A percentile compares a stretch with the other conserved stretches of the same genome.
These are phyloP conservation scores for Fusarium euwallaceae DNA, from an alignment of 2,329 filamentous ascomycete species.

Conservation along the genomic window DNA sequence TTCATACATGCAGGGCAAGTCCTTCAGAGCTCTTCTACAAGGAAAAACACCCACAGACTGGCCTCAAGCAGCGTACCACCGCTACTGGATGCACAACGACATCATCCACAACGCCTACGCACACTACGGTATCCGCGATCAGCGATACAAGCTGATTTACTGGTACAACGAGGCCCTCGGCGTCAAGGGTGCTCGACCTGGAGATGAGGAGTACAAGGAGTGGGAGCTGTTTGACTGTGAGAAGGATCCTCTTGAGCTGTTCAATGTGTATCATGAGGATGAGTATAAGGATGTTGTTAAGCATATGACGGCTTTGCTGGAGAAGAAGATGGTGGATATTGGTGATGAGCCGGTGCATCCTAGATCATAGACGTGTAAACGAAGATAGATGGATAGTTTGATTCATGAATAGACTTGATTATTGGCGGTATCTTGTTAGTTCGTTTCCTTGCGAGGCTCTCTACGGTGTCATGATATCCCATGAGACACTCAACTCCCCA, in stretches of 20 bases:
- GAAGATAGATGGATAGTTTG: not conserved
- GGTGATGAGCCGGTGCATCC: slow-evolving; percentile 59
- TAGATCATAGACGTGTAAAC: not conserved
- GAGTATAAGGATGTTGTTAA: slow-evolving; percentile 54
- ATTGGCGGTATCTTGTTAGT: not conserved
- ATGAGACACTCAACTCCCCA: not conserved
- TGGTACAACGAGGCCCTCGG: slow-evolving; percentile 67
- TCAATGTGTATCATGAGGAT: slow-evolving; percentile 59
- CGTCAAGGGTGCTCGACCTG: slow-evolving; percentile 58
- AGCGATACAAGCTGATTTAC: slow-evolving; percentile 67
- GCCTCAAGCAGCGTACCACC: slow-evolving; percentile 66
- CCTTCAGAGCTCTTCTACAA: slow-evolving; percentile 56
- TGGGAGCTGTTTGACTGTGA: slow-evolving; percentile 69
- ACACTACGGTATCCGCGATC: slow-evolving; percentile 65
- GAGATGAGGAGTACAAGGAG: slow-evolving; percentile 59
- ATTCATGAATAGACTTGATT: not conserved
- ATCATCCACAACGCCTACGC: slow-evolving; percentile 64
- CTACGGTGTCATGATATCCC: not conserved
- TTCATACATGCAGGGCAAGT: slow-evolving; percentile 65
- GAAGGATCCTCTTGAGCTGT: slow-evolving; percentile 62
- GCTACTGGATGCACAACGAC: slow-evolving; percentile 69
- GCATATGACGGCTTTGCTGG: slow-evolving; percentile 57
- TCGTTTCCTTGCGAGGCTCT: not conserved
- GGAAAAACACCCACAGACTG: slow-evolving; percentile 57
- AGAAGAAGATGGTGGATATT: slow-evolving; percentile 65